Evolutionary conservation across 2,329 filamentous ascomycete genomes (phyloP), one percentile per base, ranked within the genome.

Genomic region (Pseudocercospora crystallina): DNA sequence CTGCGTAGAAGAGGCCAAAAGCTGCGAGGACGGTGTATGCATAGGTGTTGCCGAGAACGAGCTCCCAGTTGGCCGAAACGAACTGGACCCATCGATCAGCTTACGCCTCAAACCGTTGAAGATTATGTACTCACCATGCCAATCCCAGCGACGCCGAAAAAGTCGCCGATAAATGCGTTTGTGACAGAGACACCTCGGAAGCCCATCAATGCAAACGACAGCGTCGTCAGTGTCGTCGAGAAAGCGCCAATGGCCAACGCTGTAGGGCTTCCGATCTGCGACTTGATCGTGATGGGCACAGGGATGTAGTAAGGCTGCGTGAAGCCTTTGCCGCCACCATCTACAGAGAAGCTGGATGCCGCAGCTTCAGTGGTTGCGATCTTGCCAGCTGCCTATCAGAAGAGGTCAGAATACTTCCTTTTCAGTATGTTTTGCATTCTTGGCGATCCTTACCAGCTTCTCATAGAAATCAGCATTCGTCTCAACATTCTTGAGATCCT

Each of bases 1-100:
- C 76, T 14, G 70, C 71, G 47, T 79, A 78, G 59, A 79, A 80
- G 12, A 79, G 68, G 73, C 79, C 77, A 52, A 82, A 82, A 5
- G 78, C 78, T 51, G 74, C 76, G 32, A 80, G 72, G 0, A 80
- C 76, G 0, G 77, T 81, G 49, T 82, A 81, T 0, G 71, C 71
- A 48, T 79, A 66, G 0, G 73, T 75, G 45, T 81, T 80, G 0
- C 79, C 79, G 9, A 73, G 65, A 0, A 76, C 72, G 0, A 81
- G 61, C 58, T 81, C 78, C 79, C 79, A 82, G 57, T 81, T 78
- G 5, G 80, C 79, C 0, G 77, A 76, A 1, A 82, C 67, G 20
- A 57, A 52, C 57, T 59, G n/a, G 14, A 39, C 8, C 7, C 2
- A 7, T 8, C 8, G 20, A 8, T 26, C 20, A 26, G 20, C 3